A percentile compares a stretch with the other conserved stretches of the same genome.
Evolutionary conservation across 768 basidiomycete species (phyloP).

Genomic region (Lentinus tigrinus): DNA sequence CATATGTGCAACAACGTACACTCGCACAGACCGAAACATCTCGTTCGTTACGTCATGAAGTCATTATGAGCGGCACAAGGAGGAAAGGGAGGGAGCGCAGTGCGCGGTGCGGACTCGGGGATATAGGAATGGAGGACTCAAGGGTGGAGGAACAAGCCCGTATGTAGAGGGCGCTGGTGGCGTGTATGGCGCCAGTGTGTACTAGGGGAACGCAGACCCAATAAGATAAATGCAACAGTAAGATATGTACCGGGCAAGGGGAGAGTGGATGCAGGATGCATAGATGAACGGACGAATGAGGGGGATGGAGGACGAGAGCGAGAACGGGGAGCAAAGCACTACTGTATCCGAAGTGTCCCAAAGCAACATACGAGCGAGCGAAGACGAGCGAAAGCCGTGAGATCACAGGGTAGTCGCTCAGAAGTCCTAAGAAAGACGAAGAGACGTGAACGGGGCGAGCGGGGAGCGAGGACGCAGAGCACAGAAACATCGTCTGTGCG

Average conservation of each 20-base stretch:
- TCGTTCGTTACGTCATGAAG: slow-evolving; percentile 17
- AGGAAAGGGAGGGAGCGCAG: background rate
- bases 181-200: background rate
- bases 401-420: slow-evolving; percentile 1
- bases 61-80: slow-evolving; percentile 6
- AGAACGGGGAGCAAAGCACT: background rate
- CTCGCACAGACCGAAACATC: background rate
- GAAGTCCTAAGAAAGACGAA: background rate
- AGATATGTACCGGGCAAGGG: slow-evolving; percentile 1
- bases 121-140: background rate
- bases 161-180: background rate
- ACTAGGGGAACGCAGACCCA: background rate
- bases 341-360: slow-evolving; percentile 6
- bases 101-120: background rate
- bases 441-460: slow-evolving; percentile 1
- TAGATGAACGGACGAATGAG: background rate
- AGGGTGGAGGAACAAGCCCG: background rate
- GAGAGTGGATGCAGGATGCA: background rate
- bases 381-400: background rate
- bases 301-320: background rate
- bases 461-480: background rate
- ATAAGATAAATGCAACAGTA: slow-evolving; percentile 18
- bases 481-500: background rate
- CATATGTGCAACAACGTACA: slow-evolving; percentile 11
- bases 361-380: background rate